Evolutionary conservation across 495 filamentous ascomycete genomes (phyloP).

Genomic region (Parathielavia hyrcaniae): DNA sequence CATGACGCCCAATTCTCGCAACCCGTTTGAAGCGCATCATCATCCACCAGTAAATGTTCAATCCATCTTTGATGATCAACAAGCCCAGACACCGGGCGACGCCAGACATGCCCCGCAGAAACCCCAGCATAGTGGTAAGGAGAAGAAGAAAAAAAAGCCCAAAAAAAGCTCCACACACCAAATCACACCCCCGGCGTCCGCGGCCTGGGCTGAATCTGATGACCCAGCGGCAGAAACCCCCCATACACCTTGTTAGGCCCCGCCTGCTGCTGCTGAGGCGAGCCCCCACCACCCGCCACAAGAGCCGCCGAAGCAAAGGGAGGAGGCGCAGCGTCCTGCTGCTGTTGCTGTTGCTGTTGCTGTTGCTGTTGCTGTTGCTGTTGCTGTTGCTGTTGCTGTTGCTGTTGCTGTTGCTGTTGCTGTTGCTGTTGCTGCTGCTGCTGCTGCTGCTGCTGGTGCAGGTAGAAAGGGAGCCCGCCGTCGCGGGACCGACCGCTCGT

Average conservation of each 20-base stretch:
- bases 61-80: background rate
- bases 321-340: background rate
- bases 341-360: background rate
- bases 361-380: constrained; percentile 3
- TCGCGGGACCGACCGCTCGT: constrained; percentile 58
- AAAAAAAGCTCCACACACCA: no score
- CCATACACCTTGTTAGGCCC: constrained; percentile 25
- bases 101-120: background rate
- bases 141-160: background rate
- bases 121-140: background rate
- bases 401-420: background rate
- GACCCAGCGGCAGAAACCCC: constrained; percentile 17
- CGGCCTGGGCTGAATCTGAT: constrained; percentile 5
- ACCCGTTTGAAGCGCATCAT: background rate
- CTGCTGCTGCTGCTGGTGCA: background rate
- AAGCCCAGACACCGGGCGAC: background rate
- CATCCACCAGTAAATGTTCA: background rate
- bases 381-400: constrained; percentile 3
- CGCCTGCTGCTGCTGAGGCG: constrained; percentile 2
- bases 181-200: background rate
- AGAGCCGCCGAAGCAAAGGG: no score
- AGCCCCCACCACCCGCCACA: no score
- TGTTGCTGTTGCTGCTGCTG: background rate
- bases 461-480: constrained; percentile 45
- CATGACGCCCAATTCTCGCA: no score